Evolutionary conservation across 805 yeast genomes (phyloP).

Genomic region (Jamesozyma rosinii): DNA sequence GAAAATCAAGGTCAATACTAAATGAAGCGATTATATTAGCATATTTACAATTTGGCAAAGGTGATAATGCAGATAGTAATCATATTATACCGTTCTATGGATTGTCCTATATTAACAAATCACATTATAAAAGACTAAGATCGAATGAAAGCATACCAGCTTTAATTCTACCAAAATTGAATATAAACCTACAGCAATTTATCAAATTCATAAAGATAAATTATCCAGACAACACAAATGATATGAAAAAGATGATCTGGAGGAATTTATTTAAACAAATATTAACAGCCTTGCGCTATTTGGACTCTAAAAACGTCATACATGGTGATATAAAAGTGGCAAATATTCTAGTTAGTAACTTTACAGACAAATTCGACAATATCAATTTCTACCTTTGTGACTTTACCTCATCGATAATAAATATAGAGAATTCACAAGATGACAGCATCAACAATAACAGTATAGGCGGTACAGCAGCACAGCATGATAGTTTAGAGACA

Average conservation of each 20-base stretch:
- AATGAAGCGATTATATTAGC: constrained; percentile 10
- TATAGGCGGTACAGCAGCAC: neutral
- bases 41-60: constrained; percentile 1
- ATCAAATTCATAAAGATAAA: constrained; percentile 2
- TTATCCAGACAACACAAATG: neutral
- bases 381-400: constrained; percentile 12
- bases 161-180: constrained; percentile 8
- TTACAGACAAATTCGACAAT: neutral
- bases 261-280: constrained; percentile 8
- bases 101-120: constrained; percentile 4
- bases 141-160: constrained; percentile 9
- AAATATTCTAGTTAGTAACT: constrained; percentile 9
- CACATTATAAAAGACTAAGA: constrained; percentile 5
- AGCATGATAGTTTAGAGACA: constrained; percentile 6
- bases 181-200: constrained; percentile 9
- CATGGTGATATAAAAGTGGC: constrained; percentile 20
- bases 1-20: constrained; percentile 8
- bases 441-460: neutral
- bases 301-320: constrained; percentile 8
- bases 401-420: constrained; percentile 12
- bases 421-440: neutral
- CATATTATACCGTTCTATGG: constrained; percentile 4
- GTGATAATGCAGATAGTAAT: neutral
- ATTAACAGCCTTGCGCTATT: constrained; percentile 6
- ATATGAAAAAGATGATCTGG: constrained; percentile 7